Evolutionary conservation across 2,329 filamentous ascomycete species (phyloP), one percentile per base, ranked within the genome.

Genomic region (Lachnellula hyalina): DNA sequence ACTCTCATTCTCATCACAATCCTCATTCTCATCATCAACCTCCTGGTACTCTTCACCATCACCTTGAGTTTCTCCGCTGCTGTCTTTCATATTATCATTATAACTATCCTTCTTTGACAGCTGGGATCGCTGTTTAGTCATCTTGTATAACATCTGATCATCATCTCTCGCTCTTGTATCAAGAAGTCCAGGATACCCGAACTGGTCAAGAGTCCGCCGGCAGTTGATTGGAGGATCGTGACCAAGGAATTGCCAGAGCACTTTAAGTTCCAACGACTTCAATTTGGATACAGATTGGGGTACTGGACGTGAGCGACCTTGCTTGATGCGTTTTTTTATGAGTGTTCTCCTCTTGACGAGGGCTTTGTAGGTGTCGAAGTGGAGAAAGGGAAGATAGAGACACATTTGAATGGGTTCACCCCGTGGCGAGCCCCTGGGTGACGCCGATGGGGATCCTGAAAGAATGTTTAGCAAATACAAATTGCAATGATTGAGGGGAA

Each of bases 151-250:
- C 48, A 55, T 55, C 44, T 51, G 49, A 41, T 56, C 46, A 9
- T 53, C 47, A 45, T 56, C 51, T 51, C 54, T 40, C 11, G 49
- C 50, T 5, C 47, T 51, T 12, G 47, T 51, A 41, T 56, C 51
- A 32, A 53, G 47, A 25, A 58, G 53, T 35, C 54, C 48, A 34
- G 56, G 56, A 40, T 52, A 58, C 3, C 47, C 54, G 19, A 51
- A 58, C 34, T 58, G 56, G 51, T 58, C 50, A 6, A 56, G 49
- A 25, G 54, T 58, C 11, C 56, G 38, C 14, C 53, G 28, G 21
- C 17, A 52, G 42, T 58, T 56, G 14, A 58, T 47, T 8, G 56
- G 53, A 38, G 53, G 56, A 32, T 56, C 56, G 15, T 58, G 50
- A 15, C 56, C 56, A n/a, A 55, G 46, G 32, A 49, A 58, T 45